Evolutionary conservation across 2,329 filamentous ascomycete genomes (phyloP), one percentile per base, ranked within the genome.

Genomic region (Fusarium avenaceum): DNA sequence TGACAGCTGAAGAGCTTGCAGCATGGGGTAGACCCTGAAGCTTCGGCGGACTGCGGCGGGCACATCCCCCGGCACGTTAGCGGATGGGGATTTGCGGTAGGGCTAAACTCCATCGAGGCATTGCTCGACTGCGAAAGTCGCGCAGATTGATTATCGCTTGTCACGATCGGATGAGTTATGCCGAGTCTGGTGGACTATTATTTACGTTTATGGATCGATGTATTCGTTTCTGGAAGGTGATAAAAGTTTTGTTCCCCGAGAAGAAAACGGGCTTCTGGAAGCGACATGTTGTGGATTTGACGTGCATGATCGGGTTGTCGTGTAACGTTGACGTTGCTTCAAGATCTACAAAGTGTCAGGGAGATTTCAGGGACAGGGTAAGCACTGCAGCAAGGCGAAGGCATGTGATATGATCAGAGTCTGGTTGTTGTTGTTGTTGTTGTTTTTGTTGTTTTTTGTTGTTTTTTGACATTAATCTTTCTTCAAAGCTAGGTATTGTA

Each of bases 101-200:
- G 22, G 8, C 59, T 63, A 63, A 49, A 63, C 59, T 63, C n/a
- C 22, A 63, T 63, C 22, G 9, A 63, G 59, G 49, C 57, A 61
- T 53, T 61, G 46, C 14, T 19, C 35, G 33, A 22, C 40, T 26
- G 3, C 11, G 32, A 58, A 60, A 59, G 54, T 50, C 44, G 35
- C 43, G 48, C 33, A 54, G 38, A 4, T 30, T 24, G 19, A 38
- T 58, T 14, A 32, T 33, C 6, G 19, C 19, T 45, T 30, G 22
- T 46, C 55, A 39, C 19, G 42, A 44, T 60, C 32, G 55, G 15
- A 7, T 44, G 17, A 13, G 10, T 28, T 20, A 10, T 57, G 54
- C 54, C 38, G 47, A 17, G 6, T 43, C 15, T 35, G 38, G 43
- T 43, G 47, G 38, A n/a, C 35, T 38, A n/a, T 38, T 38, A 38